phyloP scores from a whole-genome alignment of 345 rosid species.

The Carallia pectinifolia region DNA sequence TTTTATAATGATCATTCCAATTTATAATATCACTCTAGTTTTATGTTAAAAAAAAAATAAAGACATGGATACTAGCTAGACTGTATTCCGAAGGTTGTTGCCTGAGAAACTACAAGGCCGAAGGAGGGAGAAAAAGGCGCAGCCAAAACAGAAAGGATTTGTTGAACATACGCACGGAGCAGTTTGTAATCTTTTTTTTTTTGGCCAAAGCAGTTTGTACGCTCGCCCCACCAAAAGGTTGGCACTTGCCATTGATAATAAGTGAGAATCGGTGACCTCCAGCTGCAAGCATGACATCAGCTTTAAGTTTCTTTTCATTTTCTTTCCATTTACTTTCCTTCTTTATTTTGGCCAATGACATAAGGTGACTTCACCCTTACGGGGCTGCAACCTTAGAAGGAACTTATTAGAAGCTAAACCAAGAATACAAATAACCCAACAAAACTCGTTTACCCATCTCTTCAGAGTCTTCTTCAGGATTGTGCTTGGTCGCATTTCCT shows the following conservation, averaged over 20 bases:
- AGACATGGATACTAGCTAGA: too few species aligned
- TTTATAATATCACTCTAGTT: too few species aligned
- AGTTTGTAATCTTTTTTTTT: not conserved
- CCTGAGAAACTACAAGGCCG: too few species aligned
- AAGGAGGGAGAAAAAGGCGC: too few species aligned
- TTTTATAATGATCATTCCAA: too few species aligned
- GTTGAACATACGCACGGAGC: too few species aligned
- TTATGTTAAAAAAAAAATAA: too few species aligned
- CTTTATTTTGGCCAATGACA: slow-evolving; percentile 21
- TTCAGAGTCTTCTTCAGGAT: not conserved
- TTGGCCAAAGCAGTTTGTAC: slow-evolving; percentile 14
- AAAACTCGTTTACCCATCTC: too few species aligned
- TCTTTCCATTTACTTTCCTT: not conserved
- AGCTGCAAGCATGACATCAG: slow-evolving; percentile 45
- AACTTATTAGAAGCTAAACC: too few species aligned
- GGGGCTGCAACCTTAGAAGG: not conserved
- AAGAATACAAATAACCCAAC: too few species aligned
- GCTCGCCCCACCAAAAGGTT: not conserved
- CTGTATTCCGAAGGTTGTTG: too few species aligned
- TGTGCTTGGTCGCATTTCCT: not conserved
- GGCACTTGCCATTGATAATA: slow-evolving; percentile 1
- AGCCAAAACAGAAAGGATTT: too few species aligned
- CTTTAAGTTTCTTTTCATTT: not conserved
- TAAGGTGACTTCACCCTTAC: slow-evolving; percentile 46
- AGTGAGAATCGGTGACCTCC: slow-evolving; percentile 23